Base-by-base conservation (phyloP, 805 yeast species). In the Schwanniomyces yamadae region DNA sequence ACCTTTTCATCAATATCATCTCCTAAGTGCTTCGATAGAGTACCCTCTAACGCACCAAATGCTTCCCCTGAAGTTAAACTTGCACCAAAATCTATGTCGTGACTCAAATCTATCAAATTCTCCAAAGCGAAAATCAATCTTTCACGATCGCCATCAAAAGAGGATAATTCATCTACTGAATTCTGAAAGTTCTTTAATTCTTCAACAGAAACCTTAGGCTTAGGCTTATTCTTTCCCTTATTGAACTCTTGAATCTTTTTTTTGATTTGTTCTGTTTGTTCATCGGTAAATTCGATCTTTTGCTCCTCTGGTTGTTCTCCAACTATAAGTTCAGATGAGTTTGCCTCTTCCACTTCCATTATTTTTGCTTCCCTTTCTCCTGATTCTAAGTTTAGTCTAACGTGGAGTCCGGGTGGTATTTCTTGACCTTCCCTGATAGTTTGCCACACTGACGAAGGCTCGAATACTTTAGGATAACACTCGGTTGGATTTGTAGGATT, bases 321-420 rank as follows among this genome's bases (percentile, higher is more conserved):
- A 15, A 31, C 14, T 5, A 49, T 25, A 7, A 35, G 46, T 20
- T 36, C 37, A 7, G 34, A 38, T 8, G 39, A 46, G 4, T 38
- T 44, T 7, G 39, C 47, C 11, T 53, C 63, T 4, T 53, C 52
- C 10, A 44, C 43, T 18, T 66, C 73, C 41, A 78, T 47, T 4
- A 82, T 41, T 45, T 78, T 84, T 1, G 95, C 96, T 56, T 82
- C 84, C 48, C 73, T 77, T 18, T 62, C 57, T 13, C 83, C 81
- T 0, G 89, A 80, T n/a, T 82, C 86, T 39, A 89, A 60, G 54
- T 87, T 82, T 46, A 90, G 49, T 45, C 86, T 69, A 9, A 89
- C 77, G 56, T 85, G 90, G 22, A 85, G 59, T 0, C 97, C 98
- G 5, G 75, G 76, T 0, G 96, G 95, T 3, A 90, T 70, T 6